Percentiles rank a stretch among this genome's conserved stretches.
Evolutionary conservation across 2,329 filamentous ascomycete species (phyloP).

Genomic region (Fusarium decemcellulare): DNA sequence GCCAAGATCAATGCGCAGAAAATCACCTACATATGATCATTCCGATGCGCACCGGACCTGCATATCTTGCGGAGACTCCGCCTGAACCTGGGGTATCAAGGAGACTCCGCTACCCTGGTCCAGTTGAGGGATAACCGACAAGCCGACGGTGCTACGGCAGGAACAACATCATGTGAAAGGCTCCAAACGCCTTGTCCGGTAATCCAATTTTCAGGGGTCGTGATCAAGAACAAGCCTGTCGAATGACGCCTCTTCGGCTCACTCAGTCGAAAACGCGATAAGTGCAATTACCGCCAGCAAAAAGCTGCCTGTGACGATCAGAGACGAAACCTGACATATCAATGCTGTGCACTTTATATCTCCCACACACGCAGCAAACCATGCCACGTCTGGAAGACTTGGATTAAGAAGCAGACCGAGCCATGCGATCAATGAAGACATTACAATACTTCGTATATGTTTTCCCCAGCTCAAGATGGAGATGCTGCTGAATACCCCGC

Average conservation of each 20-base stretch:
- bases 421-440: not conserved
- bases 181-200: not conserved
- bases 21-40: not conserved
- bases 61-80: constrained; percentile 23
- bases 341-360: too few species aligned
- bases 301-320: too few species aligned
- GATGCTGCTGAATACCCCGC: constrained; percentile 12
- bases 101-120: constrained; percentile 10
- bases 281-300: too few species aligned
- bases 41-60: constrained; percentile 4
- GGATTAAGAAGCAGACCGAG: too few species aligned
- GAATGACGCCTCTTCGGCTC: too few species aligned
- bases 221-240: too few species aligned
- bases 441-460: not conserved
- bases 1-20: not conserved
- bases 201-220: not conserved
- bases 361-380: too few species aligned
- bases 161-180: too few species aligned
- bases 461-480: not conserved
- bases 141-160: not conserved
- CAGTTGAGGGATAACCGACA: not conserved
- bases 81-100: not conserved
- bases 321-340: too few species aligned
- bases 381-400: too few species aligned
- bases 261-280: too few species aligned